phyloP scores from a whole-genome alignment of 805 yeast species.

The Candida qinlingensis region DNA sequence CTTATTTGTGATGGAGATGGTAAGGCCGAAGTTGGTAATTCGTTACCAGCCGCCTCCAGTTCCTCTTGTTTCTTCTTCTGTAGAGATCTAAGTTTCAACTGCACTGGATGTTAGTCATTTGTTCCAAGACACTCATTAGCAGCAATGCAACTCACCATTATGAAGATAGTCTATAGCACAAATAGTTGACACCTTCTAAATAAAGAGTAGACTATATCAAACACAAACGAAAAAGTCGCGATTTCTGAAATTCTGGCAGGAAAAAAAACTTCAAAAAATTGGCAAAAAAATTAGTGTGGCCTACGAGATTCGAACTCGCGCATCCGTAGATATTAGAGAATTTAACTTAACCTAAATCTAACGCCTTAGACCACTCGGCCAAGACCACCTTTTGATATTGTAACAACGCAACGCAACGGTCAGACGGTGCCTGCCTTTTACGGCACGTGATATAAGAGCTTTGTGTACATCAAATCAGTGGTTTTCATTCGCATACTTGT shows the following conservation, averaged over 20 bases:
- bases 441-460: too few relatives aligned
- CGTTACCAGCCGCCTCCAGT: conserved; percentile 15
- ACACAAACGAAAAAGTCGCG: neutral
- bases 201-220: too few relatives aligned
- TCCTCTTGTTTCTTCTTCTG: conserved; percentile 53
- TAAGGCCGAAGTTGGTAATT: neutral
- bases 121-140: too few relatives aligned
- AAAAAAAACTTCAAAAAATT: neutral
- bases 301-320: conserved; percentile 18
- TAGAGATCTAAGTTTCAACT: conserved; percentile 56
- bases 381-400: conserved; percentile 26
- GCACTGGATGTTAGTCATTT: neutral
- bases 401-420: too few relatives aligned
- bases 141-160: too few relatives aligned
- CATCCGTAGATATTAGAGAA: conserved; percentile 37
- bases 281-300: conserved; percentile 17
- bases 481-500: too few relatives aligned
- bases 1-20: conserved; percentile 63
- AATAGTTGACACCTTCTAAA: conserved; percentile 1
- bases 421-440: too few relatives aligned
- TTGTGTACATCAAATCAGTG: too few relatives aligned
- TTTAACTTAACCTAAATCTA: conserved; percentile 34
- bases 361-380: conserved; percentile 44
- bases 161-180: neutral
- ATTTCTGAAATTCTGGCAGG: neutral